Evolutionary conservation across 108 stramenopile genomes (phyloP), one percentile per base, ranked within the genome.

Genomic region (Asterionellopsis glacialis): DNA sequence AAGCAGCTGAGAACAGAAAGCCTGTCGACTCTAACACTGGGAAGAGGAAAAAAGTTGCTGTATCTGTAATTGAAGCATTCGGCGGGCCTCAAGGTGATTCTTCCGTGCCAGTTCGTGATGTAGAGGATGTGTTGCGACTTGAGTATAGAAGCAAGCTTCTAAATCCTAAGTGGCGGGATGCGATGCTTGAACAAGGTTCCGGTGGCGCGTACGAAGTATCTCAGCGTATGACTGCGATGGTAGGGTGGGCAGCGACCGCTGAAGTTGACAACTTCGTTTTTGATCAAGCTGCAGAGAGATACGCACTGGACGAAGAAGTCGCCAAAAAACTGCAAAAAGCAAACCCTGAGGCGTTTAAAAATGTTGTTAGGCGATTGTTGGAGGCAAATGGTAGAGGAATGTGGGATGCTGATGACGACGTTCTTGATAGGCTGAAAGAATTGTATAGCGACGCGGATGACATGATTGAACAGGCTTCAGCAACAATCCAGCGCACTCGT

Each of bases 141-240:
- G 93, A 94, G 57, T 91, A 91, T 59, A 68, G 93, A 16, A 79
- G 72, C 38, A 94, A 94, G 68, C 81, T 94, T 15, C 67, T 94
- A 9, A 94, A 94, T 64, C 93, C 93, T 1, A 94, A 94, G 68
- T 91, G 85, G 85, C 33, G 85, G 23, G 88, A 85, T 70, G 86
- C 86, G 16, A 93, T 93, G 91, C 26, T 88, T 24, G 73, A 78
- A 9, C 89, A 90, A 72, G 92, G 93, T 18, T 88, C 84, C 10
- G 93, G 90, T 21, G 93, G 93, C 1, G 93, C 90, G 9, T 91
- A 90, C 65, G 90, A 94, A 60, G 71, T 94, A 14, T 79, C 76
- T 24, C 90, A 94, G 67, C 60, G 93, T 41, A 87, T 91, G 83
- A 91, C 88, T 40, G 88, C 90, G 0, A 84, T 87, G 73, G 78